Conservation (phyloP, 768 basidiomycete genomes). For the Tricholoma hemisulphureum region DNA sequence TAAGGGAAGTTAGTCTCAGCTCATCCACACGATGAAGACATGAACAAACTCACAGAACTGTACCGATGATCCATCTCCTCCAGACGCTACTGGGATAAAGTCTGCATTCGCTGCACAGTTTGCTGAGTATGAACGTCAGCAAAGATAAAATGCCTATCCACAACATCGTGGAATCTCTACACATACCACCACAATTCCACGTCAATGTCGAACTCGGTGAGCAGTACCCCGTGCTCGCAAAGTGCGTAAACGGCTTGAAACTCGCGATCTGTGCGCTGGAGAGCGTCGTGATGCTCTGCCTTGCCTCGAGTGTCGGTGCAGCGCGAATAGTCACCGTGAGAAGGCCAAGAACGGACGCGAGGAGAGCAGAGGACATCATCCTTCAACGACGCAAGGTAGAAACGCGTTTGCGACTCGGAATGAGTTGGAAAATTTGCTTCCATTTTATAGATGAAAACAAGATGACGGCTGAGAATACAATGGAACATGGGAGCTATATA, state of each 20-base stretch:
- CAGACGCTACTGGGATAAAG: conserved; percentile 44
- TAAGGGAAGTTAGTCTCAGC: not conserved
- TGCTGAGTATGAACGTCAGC: conserved; percentile 21
- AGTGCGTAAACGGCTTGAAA: conserved; percentile 48
- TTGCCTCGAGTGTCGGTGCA: conserved; percentile 6
- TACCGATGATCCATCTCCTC: conserved; percentile 38
- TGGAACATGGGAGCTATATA: no score
- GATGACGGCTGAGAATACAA: no score
- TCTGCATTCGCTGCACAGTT: conserved; percentile 40
- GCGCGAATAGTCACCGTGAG: no score
- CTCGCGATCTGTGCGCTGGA: conserved; percentile 38
- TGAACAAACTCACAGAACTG: conserved; percentile 37
- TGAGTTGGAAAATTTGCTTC: no score
- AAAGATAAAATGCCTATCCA: no score
- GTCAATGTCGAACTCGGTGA: conserved; percentile 37
- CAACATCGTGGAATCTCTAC: not conserved
- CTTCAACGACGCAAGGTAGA: no score
- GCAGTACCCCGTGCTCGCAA: conserved; percentile 54
- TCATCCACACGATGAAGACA: not conserved
- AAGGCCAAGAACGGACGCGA: no score
- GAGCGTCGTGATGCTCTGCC: conserved; percentile 39
- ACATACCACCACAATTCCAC: conserved; percentile 55
- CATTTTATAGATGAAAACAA: no score
- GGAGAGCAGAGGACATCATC: no score
- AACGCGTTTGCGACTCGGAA: no score